These are phyloP conservation scores for Trichosporon coremiiforme DNA, from an alignment of 1,284 basidiomycete species.

Conservation along the genomic window DNA sequence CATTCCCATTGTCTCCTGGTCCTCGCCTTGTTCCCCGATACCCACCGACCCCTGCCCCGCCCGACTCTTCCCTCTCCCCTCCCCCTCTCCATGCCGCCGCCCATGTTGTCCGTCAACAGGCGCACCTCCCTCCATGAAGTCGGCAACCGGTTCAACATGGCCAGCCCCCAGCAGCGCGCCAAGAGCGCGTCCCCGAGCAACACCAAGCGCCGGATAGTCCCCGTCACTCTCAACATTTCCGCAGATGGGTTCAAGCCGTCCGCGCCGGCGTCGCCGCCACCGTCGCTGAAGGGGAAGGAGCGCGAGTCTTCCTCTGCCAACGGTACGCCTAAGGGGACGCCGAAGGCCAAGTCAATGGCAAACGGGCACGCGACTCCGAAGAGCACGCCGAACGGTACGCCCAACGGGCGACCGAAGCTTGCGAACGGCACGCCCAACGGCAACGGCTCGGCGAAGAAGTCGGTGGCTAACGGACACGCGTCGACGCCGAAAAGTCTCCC, in stretches of 20 bases:
- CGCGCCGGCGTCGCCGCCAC: not conserved
- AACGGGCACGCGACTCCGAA: slow-evolving; percentile 24
- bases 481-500: not conserved
- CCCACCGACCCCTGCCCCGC: not conserved
- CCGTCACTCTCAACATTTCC: slow-evolving; percentile 5
- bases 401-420: slow-evolving; percentile 1
- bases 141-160: slow-evolving; percentile 16
- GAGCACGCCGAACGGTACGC: slow-evolving; percentile 25
- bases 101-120: slow-evolving; percentile 8
- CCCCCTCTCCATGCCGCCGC: not conserved
- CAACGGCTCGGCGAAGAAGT: slow-evolving; percentile 2
- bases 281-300: slow-evolving; percentile 30
- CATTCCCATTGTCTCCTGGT: not conserved
- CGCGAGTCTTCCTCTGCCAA: slow-evolving; percentile 16
- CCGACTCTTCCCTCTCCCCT: not conserved
- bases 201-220: slow-evolving; percentile 17
- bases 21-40: not conserved
- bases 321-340: slow-evolving; percentile 15
- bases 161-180: slow-evolving; percentile 12
- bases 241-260: slow-evolving; percentile 10
- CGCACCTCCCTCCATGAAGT: slow-evolving; percentile 15
- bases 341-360: not conserved
- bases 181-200: slow-evolving; percentile 14
- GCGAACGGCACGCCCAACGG: slow-evolving; percentile 13
- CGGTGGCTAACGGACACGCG: not conserved